Evolutionary conservation across 83 land plant genomes (phyloP).

Genomic region (Picea abies): DNA sequence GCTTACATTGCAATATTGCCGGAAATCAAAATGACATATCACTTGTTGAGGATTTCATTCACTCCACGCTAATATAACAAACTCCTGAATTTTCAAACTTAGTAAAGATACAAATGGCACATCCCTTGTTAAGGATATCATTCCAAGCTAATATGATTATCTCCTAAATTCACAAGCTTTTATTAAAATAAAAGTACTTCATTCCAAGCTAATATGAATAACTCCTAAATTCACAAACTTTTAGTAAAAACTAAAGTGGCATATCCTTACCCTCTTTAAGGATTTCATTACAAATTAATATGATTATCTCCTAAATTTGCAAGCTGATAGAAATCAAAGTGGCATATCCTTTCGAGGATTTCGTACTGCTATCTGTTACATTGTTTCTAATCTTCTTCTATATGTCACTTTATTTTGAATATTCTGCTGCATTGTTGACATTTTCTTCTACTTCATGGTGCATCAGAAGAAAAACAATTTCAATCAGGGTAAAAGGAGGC

Average conservation of each 20-base stretch:
- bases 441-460: background rate
- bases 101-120: too few species aligned
- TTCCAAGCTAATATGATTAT: too few species aligned
- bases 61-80: too few species aligned
- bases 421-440: background rate
- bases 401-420: background rate
- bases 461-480: slow-evolving; percentile 45
- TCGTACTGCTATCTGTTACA: background rate
- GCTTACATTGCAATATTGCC: too few species aligned
- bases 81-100: too few species aligned
- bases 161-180: too few species aligned
- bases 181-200: background rate
- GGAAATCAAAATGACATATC: too few species aligned
- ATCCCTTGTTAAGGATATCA: too few species aligned
- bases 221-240: background rate
- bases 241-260: too few species aligned
- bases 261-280: background rate
- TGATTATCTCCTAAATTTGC: background rate
- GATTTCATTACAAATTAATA: background rate
- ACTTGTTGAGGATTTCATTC: too few species aligned
- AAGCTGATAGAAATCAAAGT: background rate
- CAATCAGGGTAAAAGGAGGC: slow-evolving; percentile 49
- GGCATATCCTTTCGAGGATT: too few species aligned
- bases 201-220: background rate
- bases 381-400: background rate